phyloP scores from a whole-genome alignment of 768 basidiomycete genomes.

The Leccinum longicurvipes region DNA sequence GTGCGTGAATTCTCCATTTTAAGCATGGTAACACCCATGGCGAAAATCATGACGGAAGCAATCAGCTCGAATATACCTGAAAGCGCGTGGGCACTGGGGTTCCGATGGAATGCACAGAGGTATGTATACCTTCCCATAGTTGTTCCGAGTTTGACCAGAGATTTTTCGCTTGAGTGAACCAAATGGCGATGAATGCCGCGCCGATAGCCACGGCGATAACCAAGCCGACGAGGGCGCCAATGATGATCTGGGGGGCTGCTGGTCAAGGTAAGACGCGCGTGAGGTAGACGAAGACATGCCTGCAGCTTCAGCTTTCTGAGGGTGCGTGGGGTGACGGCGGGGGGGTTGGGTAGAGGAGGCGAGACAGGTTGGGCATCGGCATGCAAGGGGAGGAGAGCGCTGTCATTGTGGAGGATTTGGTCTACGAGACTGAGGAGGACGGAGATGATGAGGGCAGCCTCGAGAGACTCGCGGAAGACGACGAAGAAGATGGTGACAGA shows the following conservation, averaged over 20 bases:
- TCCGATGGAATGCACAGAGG: neutral
- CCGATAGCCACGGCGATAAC: slow-evolving; percentile 79
- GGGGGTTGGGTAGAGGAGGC: slow-evolving; percentile 1
- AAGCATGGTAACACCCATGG: slow-evolving; percentile 93
- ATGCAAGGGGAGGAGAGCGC: neutral
- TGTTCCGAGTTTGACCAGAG: slow-evolving; percentile 84
- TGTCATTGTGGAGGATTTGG: slow-evolving; percentile 58
- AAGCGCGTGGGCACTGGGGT: neutral
- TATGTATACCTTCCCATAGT: slow-evolving; percentile 80
- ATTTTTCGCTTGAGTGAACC: slow-evolving; percentile 87
- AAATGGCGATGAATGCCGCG: slow-evolving; percentile 89
- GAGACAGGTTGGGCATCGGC: neutral
- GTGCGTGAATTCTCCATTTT: slow-evolving; percentile 91
- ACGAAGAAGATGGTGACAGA: slow-evolving; percentile 95
- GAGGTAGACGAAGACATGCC: slow-evolving; percentile 29
- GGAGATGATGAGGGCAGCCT: slow-evolving; percentile 89
- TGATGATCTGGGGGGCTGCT: slow-evolving; percentile 54
- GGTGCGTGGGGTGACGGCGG: slow-evolving; percentile 40
- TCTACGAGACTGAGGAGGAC: slow-evolving; percentile 91
- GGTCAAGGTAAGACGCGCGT: neutral
- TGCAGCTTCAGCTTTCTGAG: slow-evolving; percentile 70
- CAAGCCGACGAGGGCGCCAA: slow-evolving; percentile 74
- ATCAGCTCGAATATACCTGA: slow-evolving; percentile 68
- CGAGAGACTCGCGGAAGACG: slow-evolving; percentile 91
- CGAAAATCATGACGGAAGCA: slow-evolving; percentile 78